Base-by-base conservation (phyloP, 2,329 filamentous ascomycete genomes). In the Fusarium globosum region DNA sequence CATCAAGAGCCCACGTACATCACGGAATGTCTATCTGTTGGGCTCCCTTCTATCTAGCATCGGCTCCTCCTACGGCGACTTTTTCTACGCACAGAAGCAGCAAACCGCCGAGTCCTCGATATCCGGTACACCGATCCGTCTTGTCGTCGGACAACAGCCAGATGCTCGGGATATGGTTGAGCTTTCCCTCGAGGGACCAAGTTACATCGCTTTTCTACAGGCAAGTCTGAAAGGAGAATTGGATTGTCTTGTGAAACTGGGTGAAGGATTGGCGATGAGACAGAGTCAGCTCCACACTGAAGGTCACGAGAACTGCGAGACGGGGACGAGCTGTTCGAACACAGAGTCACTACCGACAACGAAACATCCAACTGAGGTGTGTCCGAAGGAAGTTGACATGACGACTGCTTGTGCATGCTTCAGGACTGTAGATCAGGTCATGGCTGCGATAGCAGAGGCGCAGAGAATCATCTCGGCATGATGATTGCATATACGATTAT, bases 311-410 rank as follows among this genome's bases (percentile, higher is more conserved):
- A 72, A 72, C 2, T 72, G 70, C 6, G 70, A 72, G 5, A 57
- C 70, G 0, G 70, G 70, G 7, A 73, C 67, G 12, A 72, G 61
- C 15, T 72, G 70, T n/a, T 66, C 58, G 3, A 73, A 73, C 11
- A 61, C 46, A 0, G 70, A 72, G 35, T 59, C 65, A 4, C 43
- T 70, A 0, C 60, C 69, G 4, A 65, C 38, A 0, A 55, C 61
- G 2, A 72, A 73, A 14, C 65, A 72, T 51, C 70, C 69, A 3
- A 59, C 70, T 0, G 70, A 72, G 13, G 55, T 72, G 0, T 72
- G 70, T 15, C 70, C 70, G 0, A 73, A 61, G 35, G 70, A 72
- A 36, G 69, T 72, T 7, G 70, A 72, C 9, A 72, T 72, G 35
- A 72, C 70, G 1, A 69, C 58, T 7, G 69, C 66, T 1, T 72